phyloP scores from a whole-genome alignment of 2,329 filamentous ascomycete genomes.

The Exophiala dermatitidis region DNA sequence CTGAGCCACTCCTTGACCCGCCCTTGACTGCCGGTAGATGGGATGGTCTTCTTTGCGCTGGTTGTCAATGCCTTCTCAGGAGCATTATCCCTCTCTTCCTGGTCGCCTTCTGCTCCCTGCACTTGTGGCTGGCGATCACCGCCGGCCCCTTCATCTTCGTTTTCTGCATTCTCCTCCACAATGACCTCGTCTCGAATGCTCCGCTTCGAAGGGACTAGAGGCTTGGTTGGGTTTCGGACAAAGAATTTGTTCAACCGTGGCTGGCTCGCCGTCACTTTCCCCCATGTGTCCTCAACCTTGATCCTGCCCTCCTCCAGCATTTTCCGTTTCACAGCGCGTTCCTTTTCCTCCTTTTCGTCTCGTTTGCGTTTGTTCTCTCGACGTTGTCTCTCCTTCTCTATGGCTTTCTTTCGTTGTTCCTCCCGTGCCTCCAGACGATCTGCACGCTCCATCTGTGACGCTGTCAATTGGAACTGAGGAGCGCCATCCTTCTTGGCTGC shows the following conservation, averaged over 20 bases:
- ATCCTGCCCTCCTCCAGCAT: conserved; percentile 26
- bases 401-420: conserved; percentile 17
- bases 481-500: conserved; percentile 21
- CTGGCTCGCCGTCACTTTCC: conserved; percentile 25
- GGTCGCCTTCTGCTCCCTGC: too few relatives aligned
- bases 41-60: background rate
- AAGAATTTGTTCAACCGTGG: conserved; percentile 25
- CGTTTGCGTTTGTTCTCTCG: conserved; percentile 24
- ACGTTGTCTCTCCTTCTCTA: conserved; percentile 21
- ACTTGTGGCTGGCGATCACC: background rate
- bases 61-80: background rate
- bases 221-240: conserved; percentile 3
- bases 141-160: background rate
- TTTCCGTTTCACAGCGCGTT: conserved; percentile 18
- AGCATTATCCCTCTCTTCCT: background rate
- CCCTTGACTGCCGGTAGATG: background rate
- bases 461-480: conserved; percentile 15
- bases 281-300: conserved; percentile 25
- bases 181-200: background rate
- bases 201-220: background rate
- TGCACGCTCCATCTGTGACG: conserved; percentile 22
- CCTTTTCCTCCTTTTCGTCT: conserved; percentile 22
- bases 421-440: conserved; percentile 23
- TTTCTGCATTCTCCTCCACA: background rate
- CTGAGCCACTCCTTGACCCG: background rate